Base-by-base conservation (phyloP, 495 filamentous ascomycete species). In the Immersiella caudata region DNA sequence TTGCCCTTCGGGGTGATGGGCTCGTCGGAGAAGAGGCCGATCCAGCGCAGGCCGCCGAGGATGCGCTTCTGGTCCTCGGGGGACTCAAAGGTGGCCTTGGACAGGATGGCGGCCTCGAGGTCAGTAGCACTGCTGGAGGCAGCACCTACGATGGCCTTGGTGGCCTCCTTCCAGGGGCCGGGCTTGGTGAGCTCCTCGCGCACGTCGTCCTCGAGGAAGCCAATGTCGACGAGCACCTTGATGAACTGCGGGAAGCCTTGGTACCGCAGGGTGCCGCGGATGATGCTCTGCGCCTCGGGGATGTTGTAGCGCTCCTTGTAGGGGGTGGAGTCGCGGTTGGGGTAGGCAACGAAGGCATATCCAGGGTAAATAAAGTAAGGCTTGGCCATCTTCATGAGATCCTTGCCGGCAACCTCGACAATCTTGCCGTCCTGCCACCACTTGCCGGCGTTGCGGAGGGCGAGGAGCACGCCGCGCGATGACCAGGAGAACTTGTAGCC, bases 401-500 rank as follows among this genome's bases (percentile, higher is more conserved):
- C 89, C 60, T 84, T 75, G 58, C 73, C 71, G 2, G 77, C 75
- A 5, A 86, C 82, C 56, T 88, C 85, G 71, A 89, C 85, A 46
- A 89, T 77, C 79, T 94, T 84, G 68, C 93, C 94, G 67, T 91
- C 88, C 76, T 91, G 81, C 78, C 88, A 95, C 83, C 88, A 94
- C 71, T 85, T 91, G 68, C 93, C 95, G n/a, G 87, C 81, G 80
- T 97, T 97, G 68, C 90, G 79, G 60, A 95, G 82, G 9, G 95
- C 93, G 12, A 99, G 83, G 2, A 98, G 83, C 59, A 97, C 93
- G 73, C 95, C 95, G 60, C 95, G 88, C 70, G 88, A 87, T 14
- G 75, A 79, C 90, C 91, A 94, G 16, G 89, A 91, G 86, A 97
- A 97, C 81, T 97, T 97, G 85, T 97, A 99, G 49, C 95, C 94